Evolutionary conservation across 2,329 filamentous ascomycete genomes (phyloP).

Genomic region (Bipolaris victoriae): DNA sequence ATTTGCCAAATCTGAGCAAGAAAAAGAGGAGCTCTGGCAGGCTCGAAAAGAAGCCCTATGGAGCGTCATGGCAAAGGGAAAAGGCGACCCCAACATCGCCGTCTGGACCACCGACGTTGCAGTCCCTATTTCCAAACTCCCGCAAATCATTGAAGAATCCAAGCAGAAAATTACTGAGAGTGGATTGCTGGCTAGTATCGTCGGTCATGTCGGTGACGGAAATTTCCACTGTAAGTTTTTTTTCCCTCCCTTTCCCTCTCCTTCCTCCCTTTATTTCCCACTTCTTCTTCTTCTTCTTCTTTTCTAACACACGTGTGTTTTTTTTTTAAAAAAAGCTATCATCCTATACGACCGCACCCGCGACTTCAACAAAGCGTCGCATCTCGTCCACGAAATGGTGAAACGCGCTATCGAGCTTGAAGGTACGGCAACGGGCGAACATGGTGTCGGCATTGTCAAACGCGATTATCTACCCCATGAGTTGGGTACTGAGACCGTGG

Average conservation of each 20-base stretch:
- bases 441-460: conserved; percentile 84
- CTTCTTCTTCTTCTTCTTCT: no score
- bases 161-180: conserved; percentile 68
- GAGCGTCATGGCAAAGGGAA: conserved; percentile 70
- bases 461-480: conserved; percentile 82
- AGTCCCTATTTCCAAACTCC: conserved; percentile 73
- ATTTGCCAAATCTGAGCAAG: conserved; percentile 68
- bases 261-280: no score
- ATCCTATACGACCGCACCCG: conserved; percentile 67
- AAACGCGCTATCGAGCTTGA: conserved; percentile 85
- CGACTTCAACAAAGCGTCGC: conserved; percentile 70
- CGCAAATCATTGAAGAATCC: conserved; percentile 78
- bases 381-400: conserved; percentile 81
- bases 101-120: conserved; percentile 85
- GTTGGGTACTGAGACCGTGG: conserved; percentile 74
- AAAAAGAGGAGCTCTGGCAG: conserved; percentile 74
- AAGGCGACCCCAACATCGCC: conserved; percentile 62
- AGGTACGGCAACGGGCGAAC: conserved; percentile 84
- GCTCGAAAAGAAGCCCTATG: conserved; percentile 77
- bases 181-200: conserved; percentile 69
- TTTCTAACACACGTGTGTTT: no score
- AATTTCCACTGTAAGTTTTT: conserved; percentile 69
- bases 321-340: conserved; percentile 54
- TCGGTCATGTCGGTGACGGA: conserved; percentile 76
- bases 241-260: no score